Base-by-base conservation (phyloP, 148 eudicot genomes). In the Amaranthus hypochondriacus region DNA sequence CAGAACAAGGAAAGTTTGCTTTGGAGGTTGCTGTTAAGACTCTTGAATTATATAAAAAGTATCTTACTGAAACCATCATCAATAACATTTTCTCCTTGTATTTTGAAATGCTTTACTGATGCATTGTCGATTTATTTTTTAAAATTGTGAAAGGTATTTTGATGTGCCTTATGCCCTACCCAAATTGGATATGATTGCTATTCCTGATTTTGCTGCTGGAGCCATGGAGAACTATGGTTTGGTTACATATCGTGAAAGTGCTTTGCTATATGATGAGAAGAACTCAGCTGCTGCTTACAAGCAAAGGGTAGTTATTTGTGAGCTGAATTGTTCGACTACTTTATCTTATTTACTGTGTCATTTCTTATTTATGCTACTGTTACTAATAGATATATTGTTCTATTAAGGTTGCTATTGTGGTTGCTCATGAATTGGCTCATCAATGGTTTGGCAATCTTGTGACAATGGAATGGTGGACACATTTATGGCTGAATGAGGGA, bases 391-490 rank as follows among this genome's bases (percentile, higher is more conserved):
- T 10, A 68, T 66, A 47, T 18, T 52, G 66, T 77, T 49, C 46
- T 46, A 18, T 78, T 74, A 78, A 93, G 98, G 97, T 94, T 84
- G 95, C 98, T 81, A 84, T 84, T 82, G 97, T 91, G 69, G 97
- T 94, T 72, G 96, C 98, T 77, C 98, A 94, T 84, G 98, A 94
- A 85, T 82, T 91, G 75, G 98, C 97, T 47, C 98, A 94, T 77
- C 98, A 94, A 81, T 93, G 98, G 98, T 94, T 94, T 80, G 98
- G 98, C 73, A 91, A 94, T 86, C 97, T 94, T 71, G 98, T 94
- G 68, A 94, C 98, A 46, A 94, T 94, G 98, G 98, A 94, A 66
- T 94, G 98, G 98, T 93, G 98, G 98, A 91, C 98, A 6, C 92
- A 94, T 85, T 83, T 94, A 60, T 91, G 98, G 98, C 81, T 93